Conservation (phyloP, 176 grass and related monocot genomes). For the Thalia dealbata region DNA sequence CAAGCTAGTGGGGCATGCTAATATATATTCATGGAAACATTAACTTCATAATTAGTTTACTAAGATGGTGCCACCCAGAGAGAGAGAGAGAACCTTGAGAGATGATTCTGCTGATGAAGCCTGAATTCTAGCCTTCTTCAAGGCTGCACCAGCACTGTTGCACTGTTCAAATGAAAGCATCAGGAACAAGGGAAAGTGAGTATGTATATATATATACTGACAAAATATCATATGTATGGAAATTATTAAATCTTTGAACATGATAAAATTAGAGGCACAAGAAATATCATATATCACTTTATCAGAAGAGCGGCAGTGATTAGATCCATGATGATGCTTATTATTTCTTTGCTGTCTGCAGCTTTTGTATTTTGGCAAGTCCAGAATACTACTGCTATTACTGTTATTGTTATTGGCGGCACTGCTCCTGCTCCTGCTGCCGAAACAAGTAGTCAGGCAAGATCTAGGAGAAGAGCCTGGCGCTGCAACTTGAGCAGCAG, state of each 20-base stretch:
- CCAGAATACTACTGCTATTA: conserved; percentile 37
- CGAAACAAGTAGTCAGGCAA: conserved; percentile 45
- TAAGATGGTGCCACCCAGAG: no score
- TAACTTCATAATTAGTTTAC: conserved; percentile 3
- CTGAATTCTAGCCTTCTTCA: conserved; percentile 93
- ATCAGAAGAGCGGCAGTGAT: conserved; percentile 21
- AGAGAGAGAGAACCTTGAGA: conserved; percentile 67
- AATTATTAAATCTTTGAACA: no score
- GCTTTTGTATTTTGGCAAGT: conserved; percentile 59
- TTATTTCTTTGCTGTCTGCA: conserved; percentile 22
- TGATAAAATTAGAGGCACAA: no score
- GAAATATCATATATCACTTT: conserved; percentile 14
- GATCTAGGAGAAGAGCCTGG: conserved; percentile 59
- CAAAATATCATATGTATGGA: no score
- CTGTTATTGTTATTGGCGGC: no score
- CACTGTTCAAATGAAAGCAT: conserved; percentile 23
- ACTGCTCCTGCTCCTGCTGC: conserved; percentile 27
- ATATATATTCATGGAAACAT: no score
- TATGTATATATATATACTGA: no score
- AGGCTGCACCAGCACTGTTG: conserved; percentile 57
- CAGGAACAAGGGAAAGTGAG: no score
- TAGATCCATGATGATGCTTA: conserved; percentile 7
- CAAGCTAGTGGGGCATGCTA: conserved; percentile 28
- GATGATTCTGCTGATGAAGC: conserved; percentile 53
- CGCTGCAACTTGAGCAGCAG: conserved; percentile 8